Conservation (phyloP, 1,284 basidiomycete genomes). For the Pholiota adiposa region DNA sequence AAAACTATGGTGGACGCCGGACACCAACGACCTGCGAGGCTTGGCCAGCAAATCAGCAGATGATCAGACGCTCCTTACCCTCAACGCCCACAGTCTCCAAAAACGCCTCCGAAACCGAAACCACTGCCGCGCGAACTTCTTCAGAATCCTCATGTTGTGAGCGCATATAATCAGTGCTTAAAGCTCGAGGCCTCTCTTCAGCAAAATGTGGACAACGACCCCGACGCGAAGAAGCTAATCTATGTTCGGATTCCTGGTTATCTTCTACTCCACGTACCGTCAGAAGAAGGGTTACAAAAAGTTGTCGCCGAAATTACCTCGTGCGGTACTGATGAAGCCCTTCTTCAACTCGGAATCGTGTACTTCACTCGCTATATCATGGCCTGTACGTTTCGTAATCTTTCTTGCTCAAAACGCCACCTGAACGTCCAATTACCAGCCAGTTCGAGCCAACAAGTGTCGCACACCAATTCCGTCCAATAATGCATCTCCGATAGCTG, state of each 20-base stretch:
- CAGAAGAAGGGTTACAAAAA: slow-evolving; percentile 13
- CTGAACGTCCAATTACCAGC: slow-evolving; percentile 3
- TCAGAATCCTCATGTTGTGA: too few relatives aligned
- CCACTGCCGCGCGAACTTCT: too few relatives aligned
- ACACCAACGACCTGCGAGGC: too few relatives aligned
- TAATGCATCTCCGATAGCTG: slow-evolving; percentile 20
- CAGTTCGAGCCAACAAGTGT: slow-evolving; percentile 23
- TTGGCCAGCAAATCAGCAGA: too few relatives aligned
- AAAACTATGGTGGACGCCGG: too few relatives aligned
- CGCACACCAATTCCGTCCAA: slow-evolving; percentile 21
- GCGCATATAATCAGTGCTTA: too few relatives aligned
- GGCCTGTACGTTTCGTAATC: slow-evolving; percentile 22
- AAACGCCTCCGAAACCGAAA: too few relatives aligned
- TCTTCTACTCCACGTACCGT: slow-evolving; percentile 19
- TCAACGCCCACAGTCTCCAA: too few relatives aligned
- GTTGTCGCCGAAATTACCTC: slow-evolving; percentile 19
- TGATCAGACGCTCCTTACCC: too few relatives aligned
- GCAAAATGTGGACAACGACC: too few relatives aligned
- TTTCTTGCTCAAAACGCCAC: background rate
- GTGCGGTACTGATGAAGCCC: slow-evolving; percentile 5
- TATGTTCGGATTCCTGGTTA: slow-evolving; percentile 25
- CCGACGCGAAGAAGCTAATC: slow-evolving; percentile 11
- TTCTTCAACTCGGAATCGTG: slow-evolving; percentile 22
- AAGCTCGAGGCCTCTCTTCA: too few relatives aligned
- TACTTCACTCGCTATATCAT: slow-evolving; percentile 28